Evolutionary conservation across 768 basidiomycete species (phyloP).

Genomic region (Flagelloscypha sp.): DNA sequence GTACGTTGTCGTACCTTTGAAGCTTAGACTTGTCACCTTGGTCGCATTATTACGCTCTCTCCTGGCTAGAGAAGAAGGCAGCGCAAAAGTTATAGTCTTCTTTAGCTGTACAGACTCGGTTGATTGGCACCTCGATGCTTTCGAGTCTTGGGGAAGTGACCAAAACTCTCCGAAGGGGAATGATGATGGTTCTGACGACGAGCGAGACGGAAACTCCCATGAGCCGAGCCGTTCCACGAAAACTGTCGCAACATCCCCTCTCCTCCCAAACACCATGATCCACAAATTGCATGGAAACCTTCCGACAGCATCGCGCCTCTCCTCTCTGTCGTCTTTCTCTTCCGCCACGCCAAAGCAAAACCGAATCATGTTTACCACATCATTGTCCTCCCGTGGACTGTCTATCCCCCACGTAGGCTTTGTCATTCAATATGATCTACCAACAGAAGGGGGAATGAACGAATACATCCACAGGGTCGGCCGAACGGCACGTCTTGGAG

Average conservation of each 20-base stretch:
- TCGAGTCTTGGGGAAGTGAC: slow-evolving; percentile 68
- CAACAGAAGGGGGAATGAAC: slow-evolving; percentile 92
- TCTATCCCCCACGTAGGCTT: slow-evolving; percentile 92
- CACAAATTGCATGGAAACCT: slow-evolving; percentile 93
- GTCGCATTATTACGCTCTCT: slow-evolving; percentile 78
- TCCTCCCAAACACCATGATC: slow-evolving; percentile 75
- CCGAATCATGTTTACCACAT: too few species aligned
- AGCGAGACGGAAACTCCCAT: slow-evolving; percentile 16
- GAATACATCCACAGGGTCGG: slow-evolving; percentile 98
- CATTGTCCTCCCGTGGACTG: slow-evolving; percentile 96
- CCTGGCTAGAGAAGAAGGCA: slow-evolving; percentile 51
- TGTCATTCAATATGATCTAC: slow-evolving; percentile 94
- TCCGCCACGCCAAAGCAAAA: slow-evolving; percentile 22
- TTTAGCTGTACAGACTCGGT: slow-evolving; percentile 97
- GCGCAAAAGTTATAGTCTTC: slow-evolving; percentile 85
- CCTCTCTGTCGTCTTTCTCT: slow-evolving; percentile 79
- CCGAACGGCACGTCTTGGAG: slow-evolving; percentile 92
- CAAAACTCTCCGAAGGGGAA: slow-evolving; percentile 18
- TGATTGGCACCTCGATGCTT: slow-evolving; percentile 88
- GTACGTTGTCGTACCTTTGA: slow-evolving; percentile 83
- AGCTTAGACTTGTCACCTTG: slow-evolving; percentile 87
- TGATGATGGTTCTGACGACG: slow-evolving; percentile 17
- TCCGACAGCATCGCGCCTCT: slow-evolving; percentile 68
- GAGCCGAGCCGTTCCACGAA: slow-evolving; percentile 17
- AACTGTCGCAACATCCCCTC: slow-evolving; percentile 39